Percentiles rank a stretch among this genome's conserved stretches.
Conservation (phyloP, 208 protist species). For the Leishmania tarentolae region DNA sequence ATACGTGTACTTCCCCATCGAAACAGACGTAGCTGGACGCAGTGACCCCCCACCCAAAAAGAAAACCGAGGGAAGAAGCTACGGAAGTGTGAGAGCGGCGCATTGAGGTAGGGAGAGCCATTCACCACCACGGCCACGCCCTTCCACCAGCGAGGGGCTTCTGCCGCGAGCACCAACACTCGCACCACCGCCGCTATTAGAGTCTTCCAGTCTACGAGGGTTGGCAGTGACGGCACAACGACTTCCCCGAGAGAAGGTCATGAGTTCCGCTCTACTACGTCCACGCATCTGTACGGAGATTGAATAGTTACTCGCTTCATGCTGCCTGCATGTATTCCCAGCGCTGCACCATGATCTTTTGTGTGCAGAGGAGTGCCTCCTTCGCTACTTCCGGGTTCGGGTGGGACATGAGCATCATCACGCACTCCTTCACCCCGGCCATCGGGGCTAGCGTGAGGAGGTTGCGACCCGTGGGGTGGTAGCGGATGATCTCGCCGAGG, state of each 20-base stretch:
- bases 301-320: not conserved
- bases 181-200: not conserved
- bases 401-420: slow-evolving; percentile 89
- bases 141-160: not conserved
- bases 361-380: slow-evolving; percentile 90
- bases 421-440: slow-evolving; percentile 83
- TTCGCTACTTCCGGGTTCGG: slow-evolving; percentile 76
- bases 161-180: not conserved
- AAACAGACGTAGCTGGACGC: not conserved
- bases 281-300: not conserved
- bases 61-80: not conserved
- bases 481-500: slow-evolving; percentile 91
- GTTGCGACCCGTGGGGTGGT: slow-evolving; percentile 88
- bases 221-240: not conserved
- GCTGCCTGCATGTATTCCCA: slow-evolving; percentile 89
- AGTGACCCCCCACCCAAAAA: not conserved
- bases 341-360: slow-evolving; percentile 94
- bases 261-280: not conserved
- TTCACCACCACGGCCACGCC: not conserved
- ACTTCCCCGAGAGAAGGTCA: not conserved
- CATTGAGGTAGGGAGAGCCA: not conserved
- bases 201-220: not conserved
- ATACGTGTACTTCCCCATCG: not conserved
- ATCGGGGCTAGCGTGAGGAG: slow-evolving; percentile 73
- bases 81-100: not conserved